Conservation (phyloP, 768 basidiomycete genomes). For the Russula abietina region DNA sequence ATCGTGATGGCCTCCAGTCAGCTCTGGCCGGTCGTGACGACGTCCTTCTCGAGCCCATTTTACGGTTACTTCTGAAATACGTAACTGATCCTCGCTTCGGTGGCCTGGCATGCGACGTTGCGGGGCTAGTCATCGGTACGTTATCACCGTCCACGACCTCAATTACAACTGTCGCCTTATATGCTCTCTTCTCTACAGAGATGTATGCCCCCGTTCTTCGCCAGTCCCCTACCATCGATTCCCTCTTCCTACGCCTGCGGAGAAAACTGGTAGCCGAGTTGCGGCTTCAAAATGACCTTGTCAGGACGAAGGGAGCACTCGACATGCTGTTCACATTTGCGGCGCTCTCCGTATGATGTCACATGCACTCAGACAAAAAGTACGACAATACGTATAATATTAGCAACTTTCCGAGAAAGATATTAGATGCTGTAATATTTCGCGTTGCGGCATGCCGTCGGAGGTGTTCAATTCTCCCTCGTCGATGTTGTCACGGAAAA, state of each 20-base stretch:
- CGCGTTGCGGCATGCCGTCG: constrained; percentile 49
- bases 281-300: constrained; percentile 80
- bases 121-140: constrained; percentile 78
- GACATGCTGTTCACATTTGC: constrained; percentile 80
- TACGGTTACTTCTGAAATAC: constrained; percentile 80
- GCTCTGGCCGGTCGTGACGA: constrained; percentile 91
- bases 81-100: constrained; percentile 89
- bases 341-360: constrained; percentile 31
- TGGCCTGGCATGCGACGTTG: constrained; percentile 77
- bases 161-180: constrained; percentile 11
- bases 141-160: constrained; percentile 3
- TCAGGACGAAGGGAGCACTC: constrained; percentile 77
- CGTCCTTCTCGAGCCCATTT: constrained; percentile 83
- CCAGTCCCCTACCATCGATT: constrained; percentile 88
- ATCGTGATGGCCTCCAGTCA: constrained; percentile 80
- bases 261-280: constrained; percentile 84
- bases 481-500: constrained; percentile 70
- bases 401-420: constrained; percentile 46
- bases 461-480: constrained; percentile 37
- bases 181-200: constrained; percentile 43
- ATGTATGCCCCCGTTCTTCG: constrained; percentile 91
- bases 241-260: constrained; percentile 71
- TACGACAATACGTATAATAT: constrained; percentile 15
- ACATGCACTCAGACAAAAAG: constrained; percentile 23
- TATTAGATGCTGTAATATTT: constrained; percentile 65